Evolutionary conservation across 2,329 filamentous ascomycete genomes (phyloP).

Genomic region (Fusarium sp.): DNA sequence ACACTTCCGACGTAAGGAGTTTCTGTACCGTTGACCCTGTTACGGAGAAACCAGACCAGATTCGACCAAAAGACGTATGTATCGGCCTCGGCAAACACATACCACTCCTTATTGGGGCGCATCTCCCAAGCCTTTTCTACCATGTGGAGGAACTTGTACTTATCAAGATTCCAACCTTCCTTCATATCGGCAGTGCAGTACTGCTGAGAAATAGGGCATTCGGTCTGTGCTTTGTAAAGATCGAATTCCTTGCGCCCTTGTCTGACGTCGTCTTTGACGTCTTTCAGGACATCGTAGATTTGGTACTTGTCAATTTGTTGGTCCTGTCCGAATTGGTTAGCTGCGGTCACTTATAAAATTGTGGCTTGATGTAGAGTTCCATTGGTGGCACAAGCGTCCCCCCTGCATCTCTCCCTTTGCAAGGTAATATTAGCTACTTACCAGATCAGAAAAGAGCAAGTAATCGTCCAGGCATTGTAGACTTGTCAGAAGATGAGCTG

Average conservation of each 20-base stretch:
- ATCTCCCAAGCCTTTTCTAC: slow-evolving; percentile 67
- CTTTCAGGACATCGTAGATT: slow-evolving; percentile 58
- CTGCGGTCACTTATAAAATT: slow-evolving; percentile 1
- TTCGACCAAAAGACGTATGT: slow-evolving; percentile 70
- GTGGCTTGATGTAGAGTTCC: slow-evolving; percentile 21
- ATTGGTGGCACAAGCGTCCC: not conserved
- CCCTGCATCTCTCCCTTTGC: not conserved
- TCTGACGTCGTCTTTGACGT: slow-evolving; percentile 54
- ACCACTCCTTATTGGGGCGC: slow-evolving; percentile 68
- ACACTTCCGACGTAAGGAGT: slow-evolving; percentile 66
- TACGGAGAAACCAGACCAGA: slow-evolving; percentile 63
- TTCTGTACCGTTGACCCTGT: slow-evolving; percentile 57
- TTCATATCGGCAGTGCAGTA: slow-evolving; percentile 55
- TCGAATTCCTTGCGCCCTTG: slow-evolving; percentile 60
- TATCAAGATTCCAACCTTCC: slow-evolving; percentile 68
- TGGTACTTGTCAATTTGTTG: slow-evolving; percentile 63
- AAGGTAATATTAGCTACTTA: slow-evolving; percentile 35
- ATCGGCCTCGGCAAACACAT: slow-evolving; percentile 71
- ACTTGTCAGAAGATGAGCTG: slow-evolving; percentile 68
- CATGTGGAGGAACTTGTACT: slow-evolving; percentile 73
- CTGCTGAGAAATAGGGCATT: slow-evolving; percentile 62
- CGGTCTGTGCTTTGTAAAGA: slow-evolving; percentile 60
- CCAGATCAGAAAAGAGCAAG: slow-evolving; percentile 69
- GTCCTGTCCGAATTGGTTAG: slow-evolving; percentile 53
- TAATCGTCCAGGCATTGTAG: slow-evolving; percentile 68